Evolutionary conservation across 2,329 filamentous ascomycete species (phyloP), one percentile per base, ranked within the genome.

Genomic region (Sclerotinia nivalis): DNA sequence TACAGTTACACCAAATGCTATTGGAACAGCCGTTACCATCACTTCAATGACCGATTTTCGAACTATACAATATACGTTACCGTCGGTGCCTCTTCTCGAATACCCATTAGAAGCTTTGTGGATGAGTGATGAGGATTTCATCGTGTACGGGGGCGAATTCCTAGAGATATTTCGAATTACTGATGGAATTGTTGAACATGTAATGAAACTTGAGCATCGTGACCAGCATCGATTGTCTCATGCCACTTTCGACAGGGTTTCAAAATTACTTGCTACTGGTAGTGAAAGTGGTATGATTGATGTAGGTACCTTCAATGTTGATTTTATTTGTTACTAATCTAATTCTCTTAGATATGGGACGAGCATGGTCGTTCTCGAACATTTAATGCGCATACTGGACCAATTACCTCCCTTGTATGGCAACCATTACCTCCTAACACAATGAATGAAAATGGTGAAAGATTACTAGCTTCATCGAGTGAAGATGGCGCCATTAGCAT

Each of bases 401-500:
- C 83, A 34, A 85, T 90, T 66, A 88, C 86, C 0, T 83, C 84
- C 4, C 80, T 90, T 72, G 81, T 84, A 71, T 90, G 88, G 87
- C 88, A 90, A 74, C 88, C 88, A 15, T 73, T 86, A 25, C 77
- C 77, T 2, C 69, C 75, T 0, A 68, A 25, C 50, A 20, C 75
- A 5, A 80, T 83, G 9, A 84, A 84, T 64, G 86, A 89, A 72
- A 71, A 73, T 18, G 37, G 64, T 13, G 77, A 78, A 59, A 73
- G 77, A 47, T 82, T 88, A 34, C 80, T 90, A 4, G 83, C 89
- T 69, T 88, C 88, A 10, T 87, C 87, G 1, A 87, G 87, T 34
- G 87, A 89, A 71, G 88, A 90, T 73, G 87, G 87, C 34, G 85
- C 85, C 15, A 88, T 90, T 62, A 81, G 85, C 59, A 85, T 90